Percentiles rank a stretch among this genome's conserved stretches.
These are phyloP conservation scores for Candida broadrunensis DNA, from an alignment of 805 yeast genomes.

Conservation along the genomic window DNA sequence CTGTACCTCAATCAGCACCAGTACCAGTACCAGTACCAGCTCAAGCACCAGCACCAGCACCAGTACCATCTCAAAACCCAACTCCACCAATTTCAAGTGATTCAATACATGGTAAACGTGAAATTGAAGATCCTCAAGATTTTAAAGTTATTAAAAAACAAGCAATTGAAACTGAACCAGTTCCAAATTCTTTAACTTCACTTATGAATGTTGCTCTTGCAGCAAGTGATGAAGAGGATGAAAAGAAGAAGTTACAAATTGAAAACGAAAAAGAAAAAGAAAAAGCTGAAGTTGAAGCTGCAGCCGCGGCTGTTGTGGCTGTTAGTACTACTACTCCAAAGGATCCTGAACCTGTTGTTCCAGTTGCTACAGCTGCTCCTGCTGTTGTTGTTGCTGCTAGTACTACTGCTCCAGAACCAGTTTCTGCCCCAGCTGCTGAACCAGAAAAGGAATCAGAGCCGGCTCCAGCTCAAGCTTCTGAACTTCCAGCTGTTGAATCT, in stretches of 20 bases:
- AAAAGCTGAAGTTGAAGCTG: slow-evolving; percentile 1
- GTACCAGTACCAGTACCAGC: slow-evolving; percentile 4
- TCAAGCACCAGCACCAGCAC: slow-evolving; percentile 3
- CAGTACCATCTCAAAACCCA: slow-evolving; percentile 5
- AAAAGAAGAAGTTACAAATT: slow-evolving; percentile 1
- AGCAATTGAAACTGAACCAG: slow-evolving; percentile 11
- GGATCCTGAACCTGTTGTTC: slow-evolving; percentile 2
- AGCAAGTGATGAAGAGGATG: slow-evolving; percentile 14
- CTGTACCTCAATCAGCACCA: slow-evolving; percentile 2
- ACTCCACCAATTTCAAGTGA: not conserved
- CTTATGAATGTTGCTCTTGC: slow-evolving; percentile 27
- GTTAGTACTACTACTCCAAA: slow-evolving; percentile 5
- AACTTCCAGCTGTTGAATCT: no score
- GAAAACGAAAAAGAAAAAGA: slow-evolving; percentile 7
- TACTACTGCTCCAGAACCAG: slow-evolving; percentile 4
- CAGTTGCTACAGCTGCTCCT: slow-evolving; percentile 2
- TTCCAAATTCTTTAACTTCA: slow-evolving; percentile 17
- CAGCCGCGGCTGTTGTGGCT: slow-evolving; percentile 5
- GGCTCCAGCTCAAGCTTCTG: slow-evolving; percentile 4
- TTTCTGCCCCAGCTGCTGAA: slow-evolving; percentile 1
- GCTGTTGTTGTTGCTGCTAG: slow-evolving; percentile 2
- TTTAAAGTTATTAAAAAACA: slow-evolving; percentile 23
- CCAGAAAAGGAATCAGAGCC: no score
- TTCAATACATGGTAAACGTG: slow-evolving; percentile 22
- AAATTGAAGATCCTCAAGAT: slow-evolving; percentile 38